Percentiles rank a stretch among this genome's conserved stretches.
Conservation (phyloP, 306 rosid species). For the Dicorynia guianensis region DNA sequence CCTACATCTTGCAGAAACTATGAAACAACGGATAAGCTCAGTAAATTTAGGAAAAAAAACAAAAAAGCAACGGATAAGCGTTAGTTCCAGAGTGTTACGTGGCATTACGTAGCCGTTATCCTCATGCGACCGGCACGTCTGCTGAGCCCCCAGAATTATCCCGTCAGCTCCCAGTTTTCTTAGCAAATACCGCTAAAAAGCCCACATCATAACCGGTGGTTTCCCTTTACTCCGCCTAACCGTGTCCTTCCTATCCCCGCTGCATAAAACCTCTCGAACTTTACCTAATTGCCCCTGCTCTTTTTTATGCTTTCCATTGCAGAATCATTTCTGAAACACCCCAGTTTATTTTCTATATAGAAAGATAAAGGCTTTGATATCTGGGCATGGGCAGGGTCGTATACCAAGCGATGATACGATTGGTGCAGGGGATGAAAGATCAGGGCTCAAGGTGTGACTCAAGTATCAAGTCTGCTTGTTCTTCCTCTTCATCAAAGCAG, state of each 20-base stretch:
- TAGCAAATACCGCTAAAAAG: neutral
- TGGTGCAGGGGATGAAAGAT: slow-evolving; percentile 59
- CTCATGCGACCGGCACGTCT: slow-evolving; percentile 30
- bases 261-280: neutral
- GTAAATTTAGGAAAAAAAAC: too few species aligned
- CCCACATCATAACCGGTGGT: slow-evolving; percentile 40
- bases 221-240: slow-evolving; percentile 18
- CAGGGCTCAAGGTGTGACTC: slow-evolving; percentile 59
- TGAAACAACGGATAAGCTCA: too few species aligned
- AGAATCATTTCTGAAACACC: neutral
- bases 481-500: slow-evolving; percentile 53
- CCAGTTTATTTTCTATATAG: neutral
- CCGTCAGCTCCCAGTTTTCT: neutral
- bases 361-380: neutral
- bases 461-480: slow-evolving; percentile 49
- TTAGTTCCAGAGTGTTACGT: slow-evolving; percentile 14
- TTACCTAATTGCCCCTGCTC: too few species aligned
- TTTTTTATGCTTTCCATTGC: too few species aligned
- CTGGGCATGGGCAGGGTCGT: slow-evolving; percentile 58
- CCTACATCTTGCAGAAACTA: too few species aligned
- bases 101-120: neutral
- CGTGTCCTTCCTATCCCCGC: neutral
- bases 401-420: slow-evolving; percentile 45
- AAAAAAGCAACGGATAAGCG: too few species aligned
- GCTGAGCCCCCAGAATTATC: slow-evolving; percentile 4